A percentile compares a stretch with the other conserved stretches of the same genome.
Evolutionary conservation across 768 basidiomycete species (phyloP).

Genomic region (Tephrocybe rancida): DNA sequence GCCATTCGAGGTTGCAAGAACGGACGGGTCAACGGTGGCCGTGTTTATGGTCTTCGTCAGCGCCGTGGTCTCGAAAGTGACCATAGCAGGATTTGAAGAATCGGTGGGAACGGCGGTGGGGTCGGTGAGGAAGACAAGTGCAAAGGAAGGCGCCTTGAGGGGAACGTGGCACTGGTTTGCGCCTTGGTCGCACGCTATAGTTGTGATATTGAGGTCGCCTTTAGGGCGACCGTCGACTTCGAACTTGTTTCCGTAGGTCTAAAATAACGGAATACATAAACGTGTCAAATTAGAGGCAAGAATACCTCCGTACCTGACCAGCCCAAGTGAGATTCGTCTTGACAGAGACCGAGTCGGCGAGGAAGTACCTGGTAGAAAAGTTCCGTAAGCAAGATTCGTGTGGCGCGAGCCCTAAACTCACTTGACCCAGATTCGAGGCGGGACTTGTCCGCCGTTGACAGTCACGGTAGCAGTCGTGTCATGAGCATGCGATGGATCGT

Average conservation of each 20-base stretch:
- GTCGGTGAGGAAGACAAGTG: constrained; percentile 70
- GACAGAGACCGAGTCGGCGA: constrained; percentile 56
- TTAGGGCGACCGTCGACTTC: constrained; percentile 68
- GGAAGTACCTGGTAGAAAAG: constrained; percentile 48
- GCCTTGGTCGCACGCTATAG: constrained; percentile 58
- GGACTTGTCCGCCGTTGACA: constrained; percentile 44
- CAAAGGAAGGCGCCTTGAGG: constrained; percentile 72
- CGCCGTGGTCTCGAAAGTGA: constrained; percentile 61
- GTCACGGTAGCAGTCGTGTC: constrained; percentile 55
- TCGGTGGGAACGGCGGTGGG: constrained; percentile 33
- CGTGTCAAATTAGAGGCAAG: neutral
- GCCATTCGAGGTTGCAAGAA: constrained; percentile 57
- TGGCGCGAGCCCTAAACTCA: constrained; percentile 22
- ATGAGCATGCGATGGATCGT: constrained; percentile 57
- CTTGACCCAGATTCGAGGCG: constrained; percentile 55
- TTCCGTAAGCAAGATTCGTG: neutral
- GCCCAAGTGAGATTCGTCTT: constrained; percentile 78
- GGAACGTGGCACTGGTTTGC: constrained; percentile 58
- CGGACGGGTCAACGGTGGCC: constrained; percentile 51
- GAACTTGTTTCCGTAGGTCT: constrained; percentile 66
- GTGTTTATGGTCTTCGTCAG: constrained; percentile 54
- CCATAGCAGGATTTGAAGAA: constrained; percentile 25
- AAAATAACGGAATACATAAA: neutral
- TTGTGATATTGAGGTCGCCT: constrained; percentile 56
- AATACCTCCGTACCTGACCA: constrained; percentile 52